Conservation (phyloP, 139 green algal genomes). For the Penium margaritaceum region DNA sequence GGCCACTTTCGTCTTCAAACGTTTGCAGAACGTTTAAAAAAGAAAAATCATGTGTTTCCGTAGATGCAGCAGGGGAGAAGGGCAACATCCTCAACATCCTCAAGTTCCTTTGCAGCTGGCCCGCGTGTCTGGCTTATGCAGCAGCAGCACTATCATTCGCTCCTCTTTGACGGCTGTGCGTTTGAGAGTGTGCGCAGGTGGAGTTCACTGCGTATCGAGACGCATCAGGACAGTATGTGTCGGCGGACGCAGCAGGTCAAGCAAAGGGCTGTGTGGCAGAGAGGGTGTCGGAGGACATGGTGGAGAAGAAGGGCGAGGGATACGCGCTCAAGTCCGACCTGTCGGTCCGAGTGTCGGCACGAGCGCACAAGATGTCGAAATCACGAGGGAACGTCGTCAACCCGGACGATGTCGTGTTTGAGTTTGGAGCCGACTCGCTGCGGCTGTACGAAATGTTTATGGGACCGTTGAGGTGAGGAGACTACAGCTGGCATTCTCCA, state of each 20-base stretch:
- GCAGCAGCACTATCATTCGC: too few relatives aligned
- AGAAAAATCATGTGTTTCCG: too few relatives aligned
- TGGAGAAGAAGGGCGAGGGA: constrained; percentile 56
- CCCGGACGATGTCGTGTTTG: constrained; percentile 88
- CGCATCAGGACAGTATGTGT: neutral
- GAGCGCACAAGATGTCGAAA: constrained; percentile 97
- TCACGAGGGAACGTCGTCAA: constrained; percentile 95
- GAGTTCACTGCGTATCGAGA: constrained; percentile 35
- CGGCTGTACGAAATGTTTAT: constrained; percentile 99
- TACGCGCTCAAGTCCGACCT: constrained; percentile 46
- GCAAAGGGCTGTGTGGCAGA: constrained; percentile 18
- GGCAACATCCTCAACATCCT: too few relatives aligned
- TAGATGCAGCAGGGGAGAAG: too few relatives aligned
- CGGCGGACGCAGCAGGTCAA: constrained; percentile 2
- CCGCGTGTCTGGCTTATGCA: too few relatives aligned
- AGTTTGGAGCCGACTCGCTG: constrained; percentile 86
- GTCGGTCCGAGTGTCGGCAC: constrained; percentile 52
- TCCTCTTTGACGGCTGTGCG: too few relatives aligned
- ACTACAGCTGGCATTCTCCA: too few relatives aligned
- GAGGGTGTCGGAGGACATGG: constrained; percentile 11
- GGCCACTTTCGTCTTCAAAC: too few relatives aligned
- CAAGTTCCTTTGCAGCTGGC: too few relatives aligned
- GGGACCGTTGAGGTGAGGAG: constrained; percentile 75
- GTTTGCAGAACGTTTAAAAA: too few relatives aligned
- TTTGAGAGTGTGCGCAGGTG: too few relatives aligned